Percentiles rank a stretch among this genome's conserved stretches.
Evolutionary conservation across 805 yeast genomes (phyloP).

Genomic region (Metschnikowia kofuensis): DNA sequence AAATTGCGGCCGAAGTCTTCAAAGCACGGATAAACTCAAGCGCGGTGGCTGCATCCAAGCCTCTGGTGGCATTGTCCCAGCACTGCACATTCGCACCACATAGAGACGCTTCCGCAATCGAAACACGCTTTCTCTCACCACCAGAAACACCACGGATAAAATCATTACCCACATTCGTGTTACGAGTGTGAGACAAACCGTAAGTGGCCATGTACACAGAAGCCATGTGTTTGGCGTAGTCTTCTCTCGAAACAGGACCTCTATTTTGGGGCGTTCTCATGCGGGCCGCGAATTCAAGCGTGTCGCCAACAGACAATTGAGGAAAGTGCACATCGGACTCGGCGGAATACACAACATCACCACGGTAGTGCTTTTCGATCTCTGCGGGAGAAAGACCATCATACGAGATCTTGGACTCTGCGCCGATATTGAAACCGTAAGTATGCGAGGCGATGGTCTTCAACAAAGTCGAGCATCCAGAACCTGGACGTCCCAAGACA

Average conservation of each 20-base stretch:
- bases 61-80: slow-evolving; percentile 71
- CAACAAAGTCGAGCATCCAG: slow-evolving; percentile 71
- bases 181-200: slow-evolving; percentile 53
- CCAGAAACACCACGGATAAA: slow-evolving; percentile 69
- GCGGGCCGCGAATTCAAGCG: slow-evolving; percentile 60
- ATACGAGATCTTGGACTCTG: slow-evolving; percentile 46
- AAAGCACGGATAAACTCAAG: slow-evolving; percentile 60
- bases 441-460: slow-evolving; percentile 65
- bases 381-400: slow-evolving; percentile 54
- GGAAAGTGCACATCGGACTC: slow-evolving; percentile 70
- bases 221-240: slow-evolving; percentile 44
- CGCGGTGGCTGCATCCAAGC: slow-evolving; percentile 69
- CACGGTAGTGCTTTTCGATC: slow-evolving; percentile 52
- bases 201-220: slow-evolving; percentile 43
- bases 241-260: slow-evolving; percentile 55
- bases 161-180: slow-evolving; percentile 63
- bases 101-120: slow-evolving; percentile 62
- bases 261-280: slow-evolving; percentile 63
- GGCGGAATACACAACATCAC: slow-evolving; percentile 69
- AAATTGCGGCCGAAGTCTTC: slow-evolving; percentile 52
- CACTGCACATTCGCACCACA: slow-evolving; percentile 49
- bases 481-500: slow-evolving; percentile 78
- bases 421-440: slow-evolving; percentile 53
- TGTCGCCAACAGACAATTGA: slow-evolving; percentile 62
- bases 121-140: slow-evolving; percentile 71